Conservation (phyloP, 2,329 filamentous ascomycete genomes). For the Arthrobotrys pseudoclavata region DNA sequence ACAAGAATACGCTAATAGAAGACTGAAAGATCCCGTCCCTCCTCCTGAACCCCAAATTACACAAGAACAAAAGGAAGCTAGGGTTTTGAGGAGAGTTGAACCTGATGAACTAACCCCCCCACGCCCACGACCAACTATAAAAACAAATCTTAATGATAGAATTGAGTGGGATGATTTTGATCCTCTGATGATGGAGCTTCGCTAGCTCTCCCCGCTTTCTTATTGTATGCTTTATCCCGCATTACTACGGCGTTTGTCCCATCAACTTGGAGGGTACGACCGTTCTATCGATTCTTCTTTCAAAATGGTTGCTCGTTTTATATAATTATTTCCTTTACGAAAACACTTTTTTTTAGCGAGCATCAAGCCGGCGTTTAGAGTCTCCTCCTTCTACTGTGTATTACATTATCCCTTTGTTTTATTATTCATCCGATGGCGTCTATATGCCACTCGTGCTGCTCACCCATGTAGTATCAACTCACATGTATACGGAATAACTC, state of each 20-base stretch:
- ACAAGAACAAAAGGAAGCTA: slow-evolving; percentile 13
- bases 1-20: neutral
- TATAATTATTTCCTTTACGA: slow-evolving; percentile 1
- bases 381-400: neutral
- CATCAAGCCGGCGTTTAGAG: slow-evolving; percentile 16
- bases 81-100: slow-evolving; percentile 32
- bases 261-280: neutral
- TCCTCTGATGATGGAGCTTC: slow-evolving; percentile 46
- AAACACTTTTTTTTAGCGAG: slow-evolving; percentile 14
- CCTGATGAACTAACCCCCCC: slow-evolving; percentile 18
- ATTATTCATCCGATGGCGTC: neutral
- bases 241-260: slow-evolving; percentile 9
- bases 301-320: neutral
- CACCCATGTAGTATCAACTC: neutral
- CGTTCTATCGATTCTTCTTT: slow-evolving; percentile 4
- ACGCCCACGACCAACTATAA: slow-evolving; percentile 29
- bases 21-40: neutral
- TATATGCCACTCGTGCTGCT: neutral
- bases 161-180: slow-evolving; percentile 44
- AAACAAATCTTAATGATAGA: neutral
- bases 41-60: neutral
- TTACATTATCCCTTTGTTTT: slow-evolving; percentile 7
- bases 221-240: neutral
- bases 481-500: neutral
- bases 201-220: slow-evolving; percentile 26